Base-by-base conservation (phyloP, 345 rosid species). In the Salix dunnii region DNA sequence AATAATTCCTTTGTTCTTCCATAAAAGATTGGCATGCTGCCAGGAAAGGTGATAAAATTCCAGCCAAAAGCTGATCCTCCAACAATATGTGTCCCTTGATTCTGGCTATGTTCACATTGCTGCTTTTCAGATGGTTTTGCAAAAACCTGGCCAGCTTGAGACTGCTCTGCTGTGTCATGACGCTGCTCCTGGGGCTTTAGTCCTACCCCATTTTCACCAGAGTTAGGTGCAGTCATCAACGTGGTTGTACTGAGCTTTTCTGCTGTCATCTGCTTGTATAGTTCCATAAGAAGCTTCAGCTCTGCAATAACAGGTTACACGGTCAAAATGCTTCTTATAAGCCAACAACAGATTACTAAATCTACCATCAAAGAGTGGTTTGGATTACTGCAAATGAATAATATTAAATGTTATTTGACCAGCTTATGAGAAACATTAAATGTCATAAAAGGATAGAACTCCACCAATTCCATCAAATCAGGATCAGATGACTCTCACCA, bases 1-100 rank as follows among this genome's bases (percentile, higher is more conserved):
- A 89, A 96, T 27, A 89, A 84, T 77, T 91, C 93, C 81, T 91
- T 93, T 1, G 96, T 87, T 76, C 77, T 82, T 60, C 99, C 98
- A 72, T 78, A 88, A 80, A 89, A 93, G 38, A 83, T 81, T 17
- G 91, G 86, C 65, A 80, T 77, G 8, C 71, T 70, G 60, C 94
- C 85, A 2, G 88, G 55, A 79, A 66, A 84, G 61, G 97, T 95
- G 16, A 91, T 60, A 74, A 91, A 93, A 72, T 96, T 92, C 99
- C 99, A 96, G 61, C 97, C 99, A 76, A 92, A 91, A 35, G 92
- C 92, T 0, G 97, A 93, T 17, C 97, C 93, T 25, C 98, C 99
- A n/a, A 90, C 86, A 49, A 89, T 82, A n/a, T 75, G 64, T 4
- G 86, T 70, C 33, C 79, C 80, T 1, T 70, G 79, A 51, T 74